Evolutionary conservation across 441 rosid species (phyloP), one percentile per base, ranked within the genome.

Genomic region (Populus tomentosa): DNA sequence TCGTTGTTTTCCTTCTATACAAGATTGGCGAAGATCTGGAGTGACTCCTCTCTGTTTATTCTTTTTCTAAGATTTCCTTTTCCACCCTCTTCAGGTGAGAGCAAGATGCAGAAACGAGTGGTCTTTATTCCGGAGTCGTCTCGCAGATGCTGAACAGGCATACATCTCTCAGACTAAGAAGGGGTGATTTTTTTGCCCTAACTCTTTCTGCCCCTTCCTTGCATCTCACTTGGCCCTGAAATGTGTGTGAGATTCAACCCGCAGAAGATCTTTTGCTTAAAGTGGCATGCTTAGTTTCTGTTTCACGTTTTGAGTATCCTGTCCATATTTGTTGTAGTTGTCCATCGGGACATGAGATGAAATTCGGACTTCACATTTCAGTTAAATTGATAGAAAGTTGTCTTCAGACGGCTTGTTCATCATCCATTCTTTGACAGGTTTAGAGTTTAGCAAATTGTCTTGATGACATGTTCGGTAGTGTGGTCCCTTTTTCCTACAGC

Each of bases 51-150:
- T 36, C 20, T 14, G 3, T 67, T 7, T n/a, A 21, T 28, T 36
- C 16, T 23, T 26, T n/a, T 36, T 30, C 2, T 76, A 46, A 8
- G 46, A 5, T 21, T 23, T 53, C 78, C 61, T 46, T 69, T 71
- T 74, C 24, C 56, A 5, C 46, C 46, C 46, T 10, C 64, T 80
- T 64, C 90, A 95, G 98, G 98, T 93, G 67, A 86, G 95, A 74
- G 92, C 81, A 66, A 85, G 99, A 83, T 95, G 99, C 81, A 84
- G 80, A 83, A 86, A 82, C 56, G 99, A 95, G 81, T 95, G 99
- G 99, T 78, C 87, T 10, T 84, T 92, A 82, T 93, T 95, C 73
- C 95, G 88, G 71, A 87, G 87, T 46, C 91, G 99, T 42, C 73
- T 92, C 56, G 78, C 83, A 7, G 62, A 70, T 4, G 97, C 99